phyloP scores from a whole-genome alignment of 2,329 filamentous ascomycete species.

The Ophiostoma novo-ulmi region DNA sequence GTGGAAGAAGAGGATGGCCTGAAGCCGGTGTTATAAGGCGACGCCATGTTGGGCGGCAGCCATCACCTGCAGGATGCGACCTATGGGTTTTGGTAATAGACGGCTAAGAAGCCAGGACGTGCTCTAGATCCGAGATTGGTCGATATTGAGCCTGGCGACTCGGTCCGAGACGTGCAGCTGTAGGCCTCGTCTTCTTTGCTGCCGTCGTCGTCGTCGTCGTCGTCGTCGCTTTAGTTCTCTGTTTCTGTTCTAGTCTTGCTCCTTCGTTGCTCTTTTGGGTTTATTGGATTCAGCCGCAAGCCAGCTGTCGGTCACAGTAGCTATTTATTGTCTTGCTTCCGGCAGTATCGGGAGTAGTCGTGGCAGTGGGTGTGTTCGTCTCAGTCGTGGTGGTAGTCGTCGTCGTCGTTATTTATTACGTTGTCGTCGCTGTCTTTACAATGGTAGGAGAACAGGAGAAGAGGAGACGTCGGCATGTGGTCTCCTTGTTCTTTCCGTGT shows the following conservation, averaged over 20 bases:
- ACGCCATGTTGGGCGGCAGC: slow-evolving; percentile 35
- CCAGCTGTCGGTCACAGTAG: not conserved
- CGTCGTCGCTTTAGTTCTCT: not conserved
- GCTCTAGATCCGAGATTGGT: not conserved
- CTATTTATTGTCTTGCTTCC: not conserved
- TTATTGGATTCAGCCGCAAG: not conserved
- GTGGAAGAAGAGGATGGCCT: slow-evolving; percentile 4
- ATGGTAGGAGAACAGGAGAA: not conserved
- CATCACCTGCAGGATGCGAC: slow-evolving; percentile 28
- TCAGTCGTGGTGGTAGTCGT: not conserved
- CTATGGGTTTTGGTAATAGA: not conserved
- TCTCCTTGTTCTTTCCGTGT: slow-evolving; percentile 3
- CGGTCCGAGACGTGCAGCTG: not conserved
- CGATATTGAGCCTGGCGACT: not conserved
- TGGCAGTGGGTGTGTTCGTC: not conserved
- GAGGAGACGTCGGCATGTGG: not conserved
- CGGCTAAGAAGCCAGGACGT: not conserved
- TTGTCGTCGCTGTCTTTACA: not conserved
- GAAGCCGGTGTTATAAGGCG: slow-evolving; percentile 37
- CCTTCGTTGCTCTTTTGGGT: not conserved
- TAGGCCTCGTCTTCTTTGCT: not conserved
- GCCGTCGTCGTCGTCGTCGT: not conserved
- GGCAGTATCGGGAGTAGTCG: not conserved
- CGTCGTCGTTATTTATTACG: not conserved
- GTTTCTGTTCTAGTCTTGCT: not conserved